A percentile compares a stretch with the other conserved stretches of the same genome.
phyloP scores from a whole-genome alignment of 148 eudicot species.

The Polygonum aviculare region DNA sequence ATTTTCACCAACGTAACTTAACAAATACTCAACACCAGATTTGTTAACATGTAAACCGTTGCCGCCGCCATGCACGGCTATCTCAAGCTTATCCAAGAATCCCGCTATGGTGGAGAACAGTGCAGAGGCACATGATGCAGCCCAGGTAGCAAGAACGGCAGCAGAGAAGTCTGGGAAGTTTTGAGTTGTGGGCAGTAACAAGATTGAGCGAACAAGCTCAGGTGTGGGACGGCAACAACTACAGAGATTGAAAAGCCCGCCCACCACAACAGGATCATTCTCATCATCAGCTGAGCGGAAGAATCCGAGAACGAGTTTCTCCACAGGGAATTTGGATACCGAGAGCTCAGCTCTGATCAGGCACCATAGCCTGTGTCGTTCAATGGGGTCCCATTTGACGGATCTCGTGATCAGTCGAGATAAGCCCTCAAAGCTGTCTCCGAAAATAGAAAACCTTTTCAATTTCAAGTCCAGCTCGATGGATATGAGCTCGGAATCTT shows the following conservation, averaged over 20 bases:
- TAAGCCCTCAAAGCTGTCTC: constrained; percentile 20
- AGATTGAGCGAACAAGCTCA: constrained; percentile 29
- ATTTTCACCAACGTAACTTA: constrained; percentile 14
- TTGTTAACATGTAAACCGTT: constrained; percentile 18
- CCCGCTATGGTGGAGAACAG: constrained; percentile 19
- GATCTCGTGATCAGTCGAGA: constrained; percentile 21
- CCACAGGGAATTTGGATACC: constrained; percentile 24
- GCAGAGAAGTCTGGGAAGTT: constrained; percentile 29
- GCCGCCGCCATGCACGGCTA: constrained; percentile 9
- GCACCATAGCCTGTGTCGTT: constrained; percentile 28
- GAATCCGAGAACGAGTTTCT: constrained; percentile 26
- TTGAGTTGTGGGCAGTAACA: constrained; percentile 25
- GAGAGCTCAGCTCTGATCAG: constrained; percentile 31
- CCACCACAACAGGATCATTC: constrained; percentile 14
- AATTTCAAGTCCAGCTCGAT: constrained; percentile 26
- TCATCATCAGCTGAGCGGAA: constrained; percentile 26
- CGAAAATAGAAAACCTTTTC: constrained; percentile 28
- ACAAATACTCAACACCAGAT: constrained; percentile 26
- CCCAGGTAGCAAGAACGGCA: constrained; percentile 30
- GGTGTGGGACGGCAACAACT: constrained; percentile 27
- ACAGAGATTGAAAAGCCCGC: constrained; percentile 26
- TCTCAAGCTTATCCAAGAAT: constrained; percentile 25
- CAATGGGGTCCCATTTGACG: constrained; percentile 21
- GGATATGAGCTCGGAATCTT: constrained; percentile 20
- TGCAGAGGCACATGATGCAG: constrained; percentile 14